Conservation (phyloP, 257 asterid species). For the Ilex aquifolium region DNA sequence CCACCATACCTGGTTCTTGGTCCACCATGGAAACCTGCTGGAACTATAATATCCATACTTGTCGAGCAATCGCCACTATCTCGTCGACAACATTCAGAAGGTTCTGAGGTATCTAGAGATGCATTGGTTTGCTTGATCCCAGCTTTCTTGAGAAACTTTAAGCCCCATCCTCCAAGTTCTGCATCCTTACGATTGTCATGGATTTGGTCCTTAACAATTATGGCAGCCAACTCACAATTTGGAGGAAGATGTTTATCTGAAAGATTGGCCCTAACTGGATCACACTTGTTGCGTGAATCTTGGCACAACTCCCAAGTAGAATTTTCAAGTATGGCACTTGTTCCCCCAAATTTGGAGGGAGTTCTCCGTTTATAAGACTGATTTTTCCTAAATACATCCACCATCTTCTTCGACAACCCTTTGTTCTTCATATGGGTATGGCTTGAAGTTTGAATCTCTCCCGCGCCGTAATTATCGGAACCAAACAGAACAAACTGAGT, state of each 20-base stretch:
- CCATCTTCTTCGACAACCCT: slow-evolving; percentile 45
- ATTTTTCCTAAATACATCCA: slow-evolving; percentile 40
- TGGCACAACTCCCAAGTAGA: slow-evolving; percentile 36
- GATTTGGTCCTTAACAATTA: slow-evolving; percentile 49
- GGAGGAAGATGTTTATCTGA: slow-evolving; percentile 25
- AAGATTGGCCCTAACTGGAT: slow-evolving; percentile 10
- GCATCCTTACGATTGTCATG: slow-evolving; percentile 31
- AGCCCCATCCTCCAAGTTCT: slow-evolving; percentile 82
- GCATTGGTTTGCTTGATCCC: background rate
- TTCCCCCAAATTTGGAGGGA: slow-evolving; percentile 32
- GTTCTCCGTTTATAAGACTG: slow-evolving; percentile 39
- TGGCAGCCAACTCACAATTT: slow-evolving; percentile 73
- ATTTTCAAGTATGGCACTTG: slow-evolving; percentile 41
- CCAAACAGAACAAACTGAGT: slow-evolving; percentile 56
- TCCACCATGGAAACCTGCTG: slow-evolving; percentile 84
- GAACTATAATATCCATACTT: slow-evolving; percentile 55
- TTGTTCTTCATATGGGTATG: slow-evolving; percentile 34
- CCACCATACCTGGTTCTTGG: slow-evolving; percentile 60
- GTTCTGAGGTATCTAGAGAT: slow-evolving; percentile 10
- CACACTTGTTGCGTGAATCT: slow-evolving; percentile 19
- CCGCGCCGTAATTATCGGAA: slow-evolving; percentile 22
- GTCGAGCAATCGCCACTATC: slow-evolving; percentile 52
- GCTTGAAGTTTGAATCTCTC: slow-evolving; percentile 31
- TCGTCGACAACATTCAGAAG: slow-evolving; percentile 26
- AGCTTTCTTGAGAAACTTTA: slow-evolving; percentile 67